phyloP scores from a whole-genome alignment of 768 basidiomycete species.

The Grammothele lineata region DNA sequence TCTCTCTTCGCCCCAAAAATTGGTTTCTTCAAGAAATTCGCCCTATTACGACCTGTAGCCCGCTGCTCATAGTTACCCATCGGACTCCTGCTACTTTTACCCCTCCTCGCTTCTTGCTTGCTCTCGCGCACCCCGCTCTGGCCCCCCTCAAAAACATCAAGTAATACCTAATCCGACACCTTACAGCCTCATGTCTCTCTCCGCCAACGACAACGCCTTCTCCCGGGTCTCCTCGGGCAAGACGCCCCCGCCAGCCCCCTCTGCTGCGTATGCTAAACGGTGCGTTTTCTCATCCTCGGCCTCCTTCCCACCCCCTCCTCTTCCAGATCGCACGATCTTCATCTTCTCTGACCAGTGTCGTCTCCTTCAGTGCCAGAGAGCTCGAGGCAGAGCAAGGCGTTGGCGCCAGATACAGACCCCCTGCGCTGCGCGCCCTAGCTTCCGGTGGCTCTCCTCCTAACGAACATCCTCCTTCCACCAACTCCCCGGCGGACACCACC shows the following conservation, averaged over 20 bases:
- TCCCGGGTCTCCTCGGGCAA: conserved; percentile 81
- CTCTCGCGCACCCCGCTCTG: conserved; percentile 26
- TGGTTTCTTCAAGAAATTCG: conserved; percentile 26
- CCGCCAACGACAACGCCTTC: conserved; percentile 81
- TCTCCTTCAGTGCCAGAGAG: conserved; percentile 67
- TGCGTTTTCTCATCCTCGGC: conserved; percentile 37
- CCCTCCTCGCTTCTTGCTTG: conserved; percentile 26
- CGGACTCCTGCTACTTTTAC: conserved; percentile 25
- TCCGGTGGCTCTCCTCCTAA: conserved; percentile 71
- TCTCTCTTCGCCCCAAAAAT: conserved; percentile 35
- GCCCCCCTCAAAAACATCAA: conserved; percentile 28
- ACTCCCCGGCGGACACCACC: conserved; percentile 54
- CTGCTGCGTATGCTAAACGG: conserved; percentile 88
- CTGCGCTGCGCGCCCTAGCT: conserved; percentile 66
- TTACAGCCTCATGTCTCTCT: conserved; percentile 86
- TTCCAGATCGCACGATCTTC: conserved; percentile 8
- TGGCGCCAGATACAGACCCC: conserved; percentile 67
- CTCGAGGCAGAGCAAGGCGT: conserved; percentile 74
- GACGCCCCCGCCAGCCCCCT: conserved; percentile 87
- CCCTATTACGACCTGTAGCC: conserved; percentile 38
- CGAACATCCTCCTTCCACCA: conserved; percentile 55
- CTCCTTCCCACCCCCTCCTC: conserved; percentile 17
- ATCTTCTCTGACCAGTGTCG: conserved; percentile 8
- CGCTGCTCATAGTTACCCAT: conserved; percentile 39
- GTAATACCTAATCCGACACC: conserved; percentile 81